Evolutionary conservation across 2,329 filamentous ascomycete species (phyloP), one percentile per base, ranked within the genome.

Genomic region (Ophiostoma fasciatum): DNA sequence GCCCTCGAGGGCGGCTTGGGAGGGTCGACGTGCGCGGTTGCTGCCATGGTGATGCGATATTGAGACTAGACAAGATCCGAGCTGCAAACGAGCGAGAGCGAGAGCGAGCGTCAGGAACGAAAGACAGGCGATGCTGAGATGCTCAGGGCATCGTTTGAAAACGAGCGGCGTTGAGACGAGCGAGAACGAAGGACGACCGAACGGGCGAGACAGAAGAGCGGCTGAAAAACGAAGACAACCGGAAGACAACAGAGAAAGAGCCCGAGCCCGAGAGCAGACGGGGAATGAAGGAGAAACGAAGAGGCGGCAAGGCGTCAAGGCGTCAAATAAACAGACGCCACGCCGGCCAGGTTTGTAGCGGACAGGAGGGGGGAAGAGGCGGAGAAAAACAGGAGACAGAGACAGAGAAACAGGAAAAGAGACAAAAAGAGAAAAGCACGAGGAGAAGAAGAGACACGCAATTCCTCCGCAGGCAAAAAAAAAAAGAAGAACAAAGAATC

Each of bases 1-100:
- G 59, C 58, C 46, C 57, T 56, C 18, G 28, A 30, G 2, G 35
- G 41, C 15, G 36, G 41, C 31, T 32, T 33, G 19, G 29, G 38
- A 12, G 26, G 27, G 4, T 37, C 35, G 15, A 28, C 15, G 3
- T 33, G 31, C 15, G 30, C 29, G 15, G 40, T n/a, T n/a, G n/a
- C 31, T 20, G 40, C 37, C 44, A 46, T 46, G 34, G 21, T 33
- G 33, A 30, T 26, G 26, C 23, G n/a, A n/a, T n/a, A n/a, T n/a
- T n/a, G n/a, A n/a, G n/a, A n/a, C n/a, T n/a, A n/a, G n/a, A n/a
- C n/a, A 7, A 17, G 15, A 11, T 20, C 13, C n/a, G 19, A 35
- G 8, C n/a, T 30, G 36, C 19, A 27, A 28, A 15, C 23, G 32
- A 30, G n/a, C n/a, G n/a, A n/a, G n/a, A n/a, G n/a, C 12, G 30